Percentiles rank a stretch among this genome's conserved stretches.
Evolutionary conservation across 2,329 filamentous ascomycete genomes (phyloP).

Genomic region (Cladosporium sp.): DNA sequence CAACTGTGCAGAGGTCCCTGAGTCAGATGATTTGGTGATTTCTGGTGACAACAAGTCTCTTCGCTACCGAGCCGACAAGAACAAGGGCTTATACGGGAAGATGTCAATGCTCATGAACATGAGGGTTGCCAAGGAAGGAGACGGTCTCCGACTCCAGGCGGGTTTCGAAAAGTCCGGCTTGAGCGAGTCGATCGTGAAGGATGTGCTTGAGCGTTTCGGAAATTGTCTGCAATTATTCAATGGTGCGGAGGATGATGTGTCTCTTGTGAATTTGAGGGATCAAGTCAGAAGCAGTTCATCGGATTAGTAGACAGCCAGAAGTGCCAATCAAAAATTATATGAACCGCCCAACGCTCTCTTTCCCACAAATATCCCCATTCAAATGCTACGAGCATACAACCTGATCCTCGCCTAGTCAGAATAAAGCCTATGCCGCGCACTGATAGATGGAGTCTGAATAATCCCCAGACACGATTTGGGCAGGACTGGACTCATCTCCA

Average conservation of each 20-base stretch:
- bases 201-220: neutral
- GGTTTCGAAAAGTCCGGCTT: neutral
- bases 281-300: neutral
- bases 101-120: neutral
- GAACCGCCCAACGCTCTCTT: too few relatives aligned
- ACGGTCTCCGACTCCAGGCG: neutral
- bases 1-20: neutral
- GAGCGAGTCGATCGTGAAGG: neutral
- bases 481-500: neutral
- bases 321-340: too few relatives aligned
- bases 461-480: slow-evolving; percentile 1
- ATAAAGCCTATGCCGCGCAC: too few relatives aligned
- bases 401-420: too few relatives aligned
- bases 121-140: neutral
- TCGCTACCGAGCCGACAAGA: neutral
- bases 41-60: neutral
- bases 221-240: neutral
- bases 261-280: neutral
- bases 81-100: neutral
- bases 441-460: slow-evolving; percentile 3
- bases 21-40: neutral
- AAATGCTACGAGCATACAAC: too few relatives aligned
- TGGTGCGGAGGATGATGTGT: neutral
- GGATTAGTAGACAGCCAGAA: too few relatives aligned
- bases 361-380: too few relatives aligned